These are phyloP conservation scores for Populus trichocarpa DNA, from an alignment of 441 rosid genomes.

Conservation along the genomic window DNA sequence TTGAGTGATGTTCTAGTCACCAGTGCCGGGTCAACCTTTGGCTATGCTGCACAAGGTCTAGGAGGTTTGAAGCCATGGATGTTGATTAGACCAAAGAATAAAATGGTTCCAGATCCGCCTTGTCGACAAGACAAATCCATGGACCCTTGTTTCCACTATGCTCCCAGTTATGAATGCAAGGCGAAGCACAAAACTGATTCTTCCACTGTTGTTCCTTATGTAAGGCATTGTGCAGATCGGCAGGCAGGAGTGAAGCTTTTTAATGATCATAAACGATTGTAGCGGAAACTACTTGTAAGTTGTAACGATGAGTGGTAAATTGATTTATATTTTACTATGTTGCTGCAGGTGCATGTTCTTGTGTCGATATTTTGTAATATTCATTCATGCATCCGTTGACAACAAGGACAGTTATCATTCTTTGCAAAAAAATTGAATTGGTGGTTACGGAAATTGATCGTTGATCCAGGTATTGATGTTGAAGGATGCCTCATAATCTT, in stretches of 20 bases:
- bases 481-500: not conserved
- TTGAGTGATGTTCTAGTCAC: constrained; percentile 26
- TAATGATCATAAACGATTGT: not conserved
- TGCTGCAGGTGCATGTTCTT: not conserved
- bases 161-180: constrained; percentile 8
- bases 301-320: not conserved
- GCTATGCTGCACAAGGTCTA: constrained; percentile 31
- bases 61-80: constrained; percentile 27
- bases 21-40: constrained; percentile 30
- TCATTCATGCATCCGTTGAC: not conserved
- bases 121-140: constrained; percentile 20
- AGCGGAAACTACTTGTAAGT: not conserved
- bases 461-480: not conserved
- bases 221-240: constrained; percentile 10
- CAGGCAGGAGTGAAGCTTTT: constrained; percentile 8
- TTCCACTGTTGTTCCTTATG: constrained; percentile 6
- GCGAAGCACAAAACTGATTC: not conserved
- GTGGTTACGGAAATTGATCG: not conserved
- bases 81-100: constrained; percentile 7
- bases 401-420: not conserved
- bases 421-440: not conserved
- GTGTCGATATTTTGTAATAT: not conserved
- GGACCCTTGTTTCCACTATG: constrained; percentile 30
- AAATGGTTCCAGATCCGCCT: constrained; percentile 6
- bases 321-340: not conserved